phyloP scores from a whole-genome alignment of 228 moss, liverwort and hornwort genomes.

The Sphagnum magellanicum region DNA sequence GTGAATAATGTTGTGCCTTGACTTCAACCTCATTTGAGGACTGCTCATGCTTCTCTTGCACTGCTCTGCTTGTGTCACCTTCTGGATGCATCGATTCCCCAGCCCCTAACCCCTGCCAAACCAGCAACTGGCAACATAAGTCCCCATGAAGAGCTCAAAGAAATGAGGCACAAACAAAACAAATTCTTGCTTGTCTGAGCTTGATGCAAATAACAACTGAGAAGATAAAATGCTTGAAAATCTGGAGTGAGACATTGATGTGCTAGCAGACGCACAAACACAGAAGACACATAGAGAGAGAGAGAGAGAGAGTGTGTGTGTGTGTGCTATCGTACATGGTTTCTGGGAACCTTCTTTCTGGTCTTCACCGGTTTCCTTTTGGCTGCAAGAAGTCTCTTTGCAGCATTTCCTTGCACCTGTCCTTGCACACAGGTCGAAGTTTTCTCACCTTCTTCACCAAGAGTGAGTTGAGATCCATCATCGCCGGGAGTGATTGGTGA shows the following conservation, averaged over 20 bases:
- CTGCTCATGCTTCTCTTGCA: background rate
- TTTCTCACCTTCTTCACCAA: background rate
- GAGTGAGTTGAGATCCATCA: too few relatives aligned
- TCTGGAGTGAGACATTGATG: background rate
- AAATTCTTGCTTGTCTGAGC: background rate
- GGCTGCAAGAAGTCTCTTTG: background rate
- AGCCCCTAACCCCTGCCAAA: background rate
- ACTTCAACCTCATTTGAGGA: slow-evolving; percentile 8
- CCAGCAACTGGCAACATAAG: background rate
- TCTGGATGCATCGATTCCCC: background rate
- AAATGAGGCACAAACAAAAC: background rate
- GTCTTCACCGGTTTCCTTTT: background rate
- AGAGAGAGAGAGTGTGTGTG: too few relatives aligned
- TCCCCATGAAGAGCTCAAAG: too few relatives aligned
- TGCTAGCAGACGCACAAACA: background rate
- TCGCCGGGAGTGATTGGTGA: too few relatives aligned
- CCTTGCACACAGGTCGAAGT: background rate
- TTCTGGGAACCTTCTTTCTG: background rate
- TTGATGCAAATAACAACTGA: background rate
- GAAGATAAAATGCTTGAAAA: background rate
- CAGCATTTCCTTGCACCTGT: background rate
- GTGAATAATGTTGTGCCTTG: slow-evolving; percentile 47
- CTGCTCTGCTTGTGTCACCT: background rate
- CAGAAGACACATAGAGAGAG: background rate
- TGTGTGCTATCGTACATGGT: background rate